Evolutionary conservation across 225 moss, liverwort and hornwort species (phyloP).

Genomic region (Sphagnum contortum): DNA sequence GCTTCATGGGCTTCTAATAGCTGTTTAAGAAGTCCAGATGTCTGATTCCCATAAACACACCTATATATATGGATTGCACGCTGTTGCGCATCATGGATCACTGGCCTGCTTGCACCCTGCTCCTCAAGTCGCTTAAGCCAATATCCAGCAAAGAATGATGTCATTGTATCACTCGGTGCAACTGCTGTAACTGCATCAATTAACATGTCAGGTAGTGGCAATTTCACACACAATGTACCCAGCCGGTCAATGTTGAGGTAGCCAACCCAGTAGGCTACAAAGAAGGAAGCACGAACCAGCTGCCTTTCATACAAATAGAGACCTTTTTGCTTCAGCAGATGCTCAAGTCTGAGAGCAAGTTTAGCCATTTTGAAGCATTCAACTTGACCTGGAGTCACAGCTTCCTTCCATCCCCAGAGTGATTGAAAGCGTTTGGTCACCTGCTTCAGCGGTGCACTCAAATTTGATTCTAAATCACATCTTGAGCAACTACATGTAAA

Average conservation of each 20-base stretch:
- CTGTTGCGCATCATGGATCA: slow-evolving; percentile 33
- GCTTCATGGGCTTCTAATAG: slow-evolving; percentile 44
- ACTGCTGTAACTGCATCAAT: slow-evolving; percentile 49
- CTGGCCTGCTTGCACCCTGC: slow-evolving; percentile 29
- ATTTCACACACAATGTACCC: slow-evolving; percentile 22
- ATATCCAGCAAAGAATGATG: slow-evolving; percentile 34
- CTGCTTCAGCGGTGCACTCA: slow-evolving; percentile 36
- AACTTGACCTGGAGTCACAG: slow-evolving; percentile 39
- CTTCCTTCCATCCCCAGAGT: slow-evolving; percentile 47
- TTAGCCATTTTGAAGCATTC: slow-evolving; percentile 57
- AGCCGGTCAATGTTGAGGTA: slow-evolving; percentile 44
- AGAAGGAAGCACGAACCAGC: slow-evolving; percentile 48
- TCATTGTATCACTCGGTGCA: slow-evolving; percentile 45
- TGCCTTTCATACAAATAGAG: slow-evolving; percentile 44
- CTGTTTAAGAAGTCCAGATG: slow-evolving; percentile 29
- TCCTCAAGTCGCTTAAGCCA: slow-evolving; percentile 51
- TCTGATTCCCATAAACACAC: slow-evolving; percentile 48
- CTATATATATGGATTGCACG: slow-evolving; percentile 45
- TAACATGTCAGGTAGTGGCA: slow-evolving; percentile 38
- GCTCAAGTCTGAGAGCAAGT: slow-evolving; percentile 44
- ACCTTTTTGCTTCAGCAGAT: slow-evolving; percentile 31
- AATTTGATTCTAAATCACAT: slow-evolving; percentile 41
- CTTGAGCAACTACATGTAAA: slow-evolving; percentile 66
- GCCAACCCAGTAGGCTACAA: slow-evolving; percentile 51
- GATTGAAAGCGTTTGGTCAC: slow-evolving; percentile 33